Evolutionary conservation across 345 rosid species (phyloP), one percentile per base, ranked within the genome.

Genomic region (Firmiana major): DNA sequence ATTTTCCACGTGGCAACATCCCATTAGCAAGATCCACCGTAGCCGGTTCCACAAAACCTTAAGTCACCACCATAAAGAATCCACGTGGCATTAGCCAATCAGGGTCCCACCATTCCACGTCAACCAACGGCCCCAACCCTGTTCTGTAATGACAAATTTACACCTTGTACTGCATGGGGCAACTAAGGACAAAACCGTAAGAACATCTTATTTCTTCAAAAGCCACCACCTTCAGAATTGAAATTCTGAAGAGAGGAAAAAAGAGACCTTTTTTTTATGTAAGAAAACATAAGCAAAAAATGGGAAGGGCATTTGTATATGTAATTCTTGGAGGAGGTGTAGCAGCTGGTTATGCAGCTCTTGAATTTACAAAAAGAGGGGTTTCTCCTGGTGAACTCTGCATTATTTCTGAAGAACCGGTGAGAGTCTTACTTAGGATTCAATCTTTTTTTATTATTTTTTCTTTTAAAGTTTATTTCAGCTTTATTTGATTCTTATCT

Each of bases 291-390:
- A 31, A 31, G 34, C 3, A 31, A 31, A 31, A 31, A 1, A 95
- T 95, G 98, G 99, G 98, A 78, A 93, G 99, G 86, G 99, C 94
- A 38, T 95, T 92, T 79, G 93, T 90, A 51, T 95, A 92, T 82
- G 99, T 95, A 74, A 93, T 95, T 73, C 83, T 95, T 2, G 99
- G 99, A 49, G 99, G 99, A 67, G 99, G 98, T 24, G 99, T 95
- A 9, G 90, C 97, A 42, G 96, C 97, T 82, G 99, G 99, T 5
- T 95, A 93, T 82, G 97, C 99, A 42, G 97, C 98, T 78, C 92
- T 95, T 75, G 98, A 95, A 85, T 90, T 93, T 88, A 83, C 93
- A 21, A 85, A 83, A 77, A 80, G 81, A 86, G 96, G 97, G 22
- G 87, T 95, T 77, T 68, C 94, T 63, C 89, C 85, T 63, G 98